These are phyloP conservation scores for Raphidocelis subcapitata DNA, from an alignment of 139 green algal genomes.

Conservation along the genomic window DNA sequence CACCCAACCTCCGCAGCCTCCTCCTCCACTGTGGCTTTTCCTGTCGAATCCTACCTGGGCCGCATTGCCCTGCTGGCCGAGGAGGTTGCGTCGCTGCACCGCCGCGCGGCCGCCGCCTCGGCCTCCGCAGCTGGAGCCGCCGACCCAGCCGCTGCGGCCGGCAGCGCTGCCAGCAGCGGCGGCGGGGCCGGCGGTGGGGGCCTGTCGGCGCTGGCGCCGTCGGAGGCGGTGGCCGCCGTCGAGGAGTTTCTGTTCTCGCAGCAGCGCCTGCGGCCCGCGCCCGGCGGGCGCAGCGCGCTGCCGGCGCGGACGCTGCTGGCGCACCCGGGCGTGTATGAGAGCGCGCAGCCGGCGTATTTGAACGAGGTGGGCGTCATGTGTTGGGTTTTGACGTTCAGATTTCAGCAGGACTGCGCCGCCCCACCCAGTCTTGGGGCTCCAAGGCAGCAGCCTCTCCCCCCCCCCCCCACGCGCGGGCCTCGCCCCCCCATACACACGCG, in stretches of 20 bases:
- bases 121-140: constrained; percentile 1
- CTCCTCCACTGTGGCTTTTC: constrained; percentile 28
- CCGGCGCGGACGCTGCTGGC: constrained; percentile 2
- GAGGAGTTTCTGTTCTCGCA: not conserved
- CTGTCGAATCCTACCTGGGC: constrained; percentile 24
- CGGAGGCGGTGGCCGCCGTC: not conserved
- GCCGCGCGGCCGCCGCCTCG: not conserved
- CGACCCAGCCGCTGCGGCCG: constrained; percentile 6
- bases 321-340: constrained; percentile 52
- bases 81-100: constrained; percentile 9
- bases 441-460: too few species aligned
- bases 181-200: not conserved
- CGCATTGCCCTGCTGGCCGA: constrained; percentile 19
- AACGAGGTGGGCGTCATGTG: constrained; percentile 49
- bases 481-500: too few species aligned
- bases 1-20: constrained; percentile 34
- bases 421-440: too few species aligned
- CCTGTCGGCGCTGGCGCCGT: not conserved
- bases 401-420: too few species aligned
- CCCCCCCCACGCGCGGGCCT: too few species aligned
- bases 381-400: too few species aligned
- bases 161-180: constrained; percentile 7
- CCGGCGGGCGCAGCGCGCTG: constrained; percentile 24
- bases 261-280: not conserved
- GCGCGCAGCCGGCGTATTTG: constrained; percentile 54